These are phyloP conservation scores for Mortierella sp. DNA, from an alignment of 371 early-diverging fungal species.

Conservation along the genomic window DNA sequence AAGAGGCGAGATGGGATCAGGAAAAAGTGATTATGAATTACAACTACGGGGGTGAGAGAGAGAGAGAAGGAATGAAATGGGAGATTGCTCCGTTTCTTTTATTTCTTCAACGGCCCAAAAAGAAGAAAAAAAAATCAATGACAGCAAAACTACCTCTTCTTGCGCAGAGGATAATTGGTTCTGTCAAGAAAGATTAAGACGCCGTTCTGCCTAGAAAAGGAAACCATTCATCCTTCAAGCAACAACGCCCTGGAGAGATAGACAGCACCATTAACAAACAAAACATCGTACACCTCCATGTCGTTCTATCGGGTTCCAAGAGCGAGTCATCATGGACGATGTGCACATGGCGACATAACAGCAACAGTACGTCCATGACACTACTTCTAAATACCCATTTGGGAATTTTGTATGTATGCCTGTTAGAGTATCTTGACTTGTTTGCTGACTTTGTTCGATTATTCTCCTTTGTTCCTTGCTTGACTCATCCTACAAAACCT, in stretches of 20 bases:
- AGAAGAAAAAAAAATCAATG: too few relatives aligned
- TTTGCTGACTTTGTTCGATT: neutral
- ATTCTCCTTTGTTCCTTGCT: neutral
- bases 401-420: too few relatives aligned
- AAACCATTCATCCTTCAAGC: neutral
- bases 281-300: neutral
- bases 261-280: too few relatives aligned
- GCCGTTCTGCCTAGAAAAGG: constrained; percentile 3
- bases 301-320: neutral
- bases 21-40: neutral
- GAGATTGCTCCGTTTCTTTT: neutral
- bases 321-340: neutral
- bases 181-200: neutral
- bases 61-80: neutral
- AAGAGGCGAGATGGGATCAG: neutral
- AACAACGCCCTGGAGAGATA: neutral
- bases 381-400: too few relatives aligned
- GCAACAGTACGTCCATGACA: neutral
- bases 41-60: neutral
- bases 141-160: neutral
- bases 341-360: neutral
- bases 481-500: neutral
- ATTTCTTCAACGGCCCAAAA: too few relatives aligned
- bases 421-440: neutral
- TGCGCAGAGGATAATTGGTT: constrained; percentile 1